phyloP scores from a whole-genome alignment of 2,329 filamentous ascomycete species.

The Clonostachys rhizophaga region DNA sequence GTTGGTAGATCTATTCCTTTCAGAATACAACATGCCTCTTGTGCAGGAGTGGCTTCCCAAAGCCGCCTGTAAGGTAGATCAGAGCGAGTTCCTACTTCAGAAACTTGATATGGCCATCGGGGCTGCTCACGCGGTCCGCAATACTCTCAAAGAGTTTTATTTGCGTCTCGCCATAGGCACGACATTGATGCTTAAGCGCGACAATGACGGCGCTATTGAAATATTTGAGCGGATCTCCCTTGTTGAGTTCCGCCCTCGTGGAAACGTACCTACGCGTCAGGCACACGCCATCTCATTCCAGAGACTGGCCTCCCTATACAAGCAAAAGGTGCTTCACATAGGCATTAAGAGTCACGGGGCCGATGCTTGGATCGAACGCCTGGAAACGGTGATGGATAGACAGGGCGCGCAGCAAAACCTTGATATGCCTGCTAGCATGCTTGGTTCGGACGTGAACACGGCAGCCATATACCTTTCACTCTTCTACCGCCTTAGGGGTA shows the following conservation, averaged over 20 bases:
- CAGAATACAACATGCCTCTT: conserved; percentile 21
- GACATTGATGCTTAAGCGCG: conserved; percentile 24
- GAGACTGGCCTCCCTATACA: conserved; percentile 29
- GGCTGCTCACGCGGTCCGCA: conserved; percentile 22
- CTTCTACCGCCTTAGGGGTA: conserved; percentile 24
- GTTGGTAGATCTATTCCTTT: conserved; percentile 26
- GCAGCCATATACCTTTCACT: conserved; percentile 32
- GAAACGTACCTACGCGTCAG: conserved; percentile 29
- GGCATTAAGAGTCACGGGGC: conserved; percentile 18
- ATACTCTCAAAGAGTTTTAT: conserved; percentile 28
- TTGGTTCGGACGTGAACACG: conserved; percentile 33
- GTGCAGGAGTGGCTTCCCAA: conserved; percentile 33
- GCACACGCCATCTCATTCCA: conserved; percentile 33
- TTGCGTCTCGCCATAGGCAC: conserved; percentile 28
- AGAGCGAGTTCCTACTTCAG: conserved; percentile 19
- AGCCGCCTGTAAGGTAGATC: conserved; percentile 26
- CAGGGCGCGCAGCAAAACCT: conserved; percentile 28
- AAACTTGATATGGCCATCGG: conserved; percentile 22
- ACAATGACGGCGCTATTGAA: conserved; percentile 23
- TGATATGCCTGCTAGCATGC: conserved; percentile 31
- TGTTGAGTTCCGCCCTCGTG: conserved; percentile 28
- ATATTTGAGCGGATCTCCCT: conserved; percentile 28
- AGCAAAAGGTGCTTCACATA: conserved; percentile 19
- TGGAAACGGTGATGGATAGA: conserved; percentile 27
- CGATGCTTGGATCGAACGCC: conserved; percentile 21